Base-by-base conservation (phyloP, 805 yeast genomes). In the Zygotorulaspora sp. region DNA sequence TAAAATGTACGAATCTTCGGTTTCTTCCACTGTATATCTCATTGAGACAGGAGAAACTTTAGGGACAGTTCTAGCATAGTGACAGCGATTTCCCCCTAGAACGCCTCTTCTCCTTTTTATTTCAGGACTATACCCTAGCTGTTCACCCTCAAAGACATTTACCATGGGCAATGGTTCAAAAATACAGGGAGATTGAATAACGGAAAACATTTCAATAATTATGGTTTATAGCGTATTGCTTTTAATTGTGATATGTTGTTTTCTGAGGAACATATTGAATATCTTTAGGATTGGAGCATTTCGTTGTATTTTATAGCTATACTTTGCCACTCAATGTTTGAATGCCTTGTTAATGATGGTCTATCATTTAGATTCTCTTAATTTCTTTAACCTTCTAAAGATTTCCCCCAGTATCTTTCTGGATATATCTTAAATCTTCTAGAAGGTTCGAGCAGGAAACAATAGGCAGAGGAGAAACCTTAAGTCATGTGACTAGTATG, bases 201-300 rank as follows among this genome's bases (percentile, higher is more conserved):
- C 34, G 11, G 46, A 37, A 34, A 48, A 53, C 58, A 55, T 53
- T 38, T 16, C n/a, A n/a, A n/a, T n/a, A n/a, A n/a, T n/a, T n/a
- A n/a, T n/a, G n/a, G n/a, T n/a, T n/a, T n/a, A n/a, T n/a, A n/a
- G n/a, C n/a, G n/a, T n/a, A n/a, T n/a, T n/a, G n/a, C n/a, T n/a
- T n/a, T n/a, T n/a, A n/a, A n/a, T n/a, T n/a, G 8, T 26, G 4
- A 6, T 26, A 26, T 12, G 8, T 26, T 26, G 17, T 23, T 4
- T 26, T 6, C 17, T 12, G 10, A 17, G 4, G 30, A 26, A 12
- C 17, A n/a, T 26, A n/a, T n/a, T n/a, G n/a, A n/a, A n/a, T n/a
- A n/a, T n/a, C n/a, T n/a, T n/a, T n/a, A n/a, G n/a, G n/a, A n/a
- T n/a, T n/a, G n/a, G n/a, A n/a, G n/a, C n/a, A n/a, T n/a, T n/a